Evolutionary conservation across 805 yeast species (phyloP).

Genomic region (Saccharomycopsis oosterbeekiorum): DNA sequence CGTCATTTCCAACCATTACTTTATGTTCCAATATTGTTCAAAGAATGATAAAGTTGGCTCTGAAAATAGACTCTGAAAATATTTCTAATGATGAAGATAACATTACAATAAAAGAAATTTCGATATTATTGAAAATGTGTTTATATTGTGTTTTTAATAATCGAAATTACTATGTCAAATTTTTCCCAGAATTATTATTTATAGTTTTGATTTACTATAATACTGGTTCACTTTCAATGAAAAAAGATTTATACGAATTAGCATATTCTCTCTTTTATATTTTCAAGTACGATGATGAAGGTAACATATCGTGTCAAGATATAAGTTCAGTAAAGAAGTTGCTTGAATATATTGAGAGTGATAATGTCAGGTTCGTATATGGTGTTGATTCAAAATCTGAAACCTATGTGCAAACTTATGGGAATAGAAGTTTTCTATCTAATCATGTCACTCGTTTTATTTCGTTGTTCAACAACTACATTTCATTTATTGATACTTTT

Average conservation of each 20-base stretch:
- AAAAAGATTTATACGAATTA: constrained; percentile 36
- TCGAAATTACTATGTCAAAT: constrained; percentile 35
- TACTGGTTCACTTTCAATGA: constrained; percentile 27
- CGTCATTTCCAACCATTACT: constrained; percentile 39
- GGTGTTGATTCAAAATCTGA: constrained; percentile 31
- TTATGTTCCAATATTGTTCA: constrained; percentile 40
- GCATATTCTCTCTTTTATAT: constrained; percentile 25
- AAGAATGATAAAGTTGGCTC: constrained; percentile 35
- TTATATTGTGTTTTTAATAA: constrained; percentile 44
- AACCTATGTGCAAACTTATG: not conserved
- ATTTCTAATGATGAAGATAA: constrained; percentile 23
- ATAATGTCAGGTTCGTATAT: constrained; percentile 45
- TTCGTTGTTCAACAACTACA: constrained; percentile 36
- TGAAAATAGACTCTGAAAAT: constrained; percentile 20
- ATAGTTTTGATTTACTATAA: constrained; percentile 34
- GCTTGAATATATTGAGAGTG: constrained; percentile 37
- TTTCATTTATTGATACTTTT: constrained; percentile 33
- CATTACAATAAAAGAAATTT: constrained; percentile 41
- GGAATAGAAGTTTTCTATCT: constrained; percentile 26
- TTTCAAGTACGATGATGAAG: constrained; percentile 35
- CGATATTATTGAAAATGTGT: constrained; percentile 40
- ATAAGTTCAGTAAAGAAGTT: constrained; percentile 31
- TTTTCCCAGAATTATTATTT: constrained; percentile 43
- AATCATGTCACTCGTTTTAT: constrained; percentile 36
- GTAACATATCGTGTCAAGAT: constrained; percentile 21